phyloP scores from a whole-genome alignment of 306 rosid species.

The Prunus padus region DNA sequence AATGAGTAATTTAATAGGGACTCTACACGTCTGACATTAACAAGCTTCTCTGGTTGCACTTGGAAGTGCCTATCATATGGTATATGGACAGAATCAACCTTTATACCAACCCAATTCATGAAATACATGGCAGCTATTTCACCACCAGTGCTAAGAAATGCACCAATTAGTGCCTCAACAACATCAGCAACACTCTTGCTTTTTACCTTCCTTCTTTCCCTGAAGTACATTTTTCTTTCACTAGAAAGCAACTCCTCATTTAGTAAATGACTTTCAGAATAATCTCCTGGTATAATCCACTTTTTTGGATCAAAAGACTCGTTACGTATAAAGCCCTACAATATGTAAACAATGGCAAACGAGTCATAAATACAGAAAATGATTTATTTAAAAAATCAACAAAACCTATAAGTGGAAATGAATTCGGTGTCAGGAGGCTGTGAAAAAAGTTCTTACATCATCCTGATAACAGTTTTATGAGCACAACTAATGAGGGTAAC shows the following conservation, averaged over 20 bases:
- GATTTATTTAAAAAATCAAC: not conserved
- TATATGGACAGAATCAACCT: slow-evolving; percentile 42
- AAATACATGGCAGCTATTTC: slow-evolving; percentile 62
- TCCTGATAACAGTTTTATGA: not conserved
- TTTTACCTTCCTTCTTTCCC: slow-evolving; percentile 46
- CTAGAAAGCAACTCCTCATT: slow-evolving; percentile 33
- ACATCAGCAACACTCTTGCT: slow-evolving; percentile 70
- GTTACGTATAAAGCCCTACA: slow-evolving; percentile 76
- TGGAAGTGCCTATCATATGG: slow-evolving; percentile 44
- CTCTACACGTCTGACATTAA: slow-evolving; percentile 52
- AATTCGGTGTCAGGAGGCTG: not conserved
- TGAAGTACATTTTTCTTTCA: slow-evolving; percentile 33
- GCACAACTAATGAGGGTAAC: slow-evolving; percentile 6
- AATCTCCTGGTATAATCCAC: slow-evolving; percentile 70
- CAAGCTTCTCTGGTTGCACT: slow-evolving; percentile 35
- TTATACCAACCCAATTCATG: slow-evolving; percentile 73
- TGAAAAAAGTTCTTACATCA: not conserved
- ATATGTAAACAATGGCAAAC: slow-evolving; percentile 17
- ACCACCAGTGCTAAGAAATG: slow-evolving; percentile 68
- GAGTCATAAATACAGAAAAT: not conserved
- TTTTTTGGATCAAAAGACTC: slow-evolving; percentile 59
- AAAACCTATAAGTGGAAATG: too few species aligned
- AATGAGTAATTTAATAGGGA: slow-evolving; percentile 59
- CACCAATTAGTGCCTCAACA: slow-evolving; percentile 94
- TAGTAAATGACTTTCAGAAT: slow-evolving; percentile 22